A percentile compares a stretch with the other conserved stretches of the same genome.
phyloP scores from a whole-genome alignment of 768 basidiomycete genomes.

The Boletus subcaerulescens region DNA sequence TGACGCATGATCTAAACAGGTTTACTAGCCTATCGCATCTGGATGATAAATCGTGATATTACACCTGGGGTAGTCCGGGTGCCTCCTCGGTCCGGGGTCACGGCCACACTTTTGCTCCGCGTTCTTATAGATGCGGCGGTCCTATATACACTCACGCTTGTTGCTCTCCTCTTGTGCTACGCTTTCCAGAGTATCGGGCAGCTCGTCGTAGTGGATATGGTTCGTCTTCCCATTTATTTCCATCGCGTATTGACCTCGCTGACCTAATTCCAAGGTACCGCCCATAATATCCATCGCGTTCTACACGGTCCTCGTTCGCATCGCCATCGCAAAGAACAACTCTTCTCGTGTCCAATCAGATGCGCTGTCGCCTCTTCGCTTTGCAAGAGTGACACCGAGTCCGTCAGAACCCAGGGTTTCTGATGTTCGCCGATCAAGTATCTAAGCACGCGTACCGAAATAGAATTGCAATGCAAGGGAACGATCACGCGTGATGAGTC shows the following conservation, averaged over 20 bases:
- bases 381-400: conserved; percentile 7
- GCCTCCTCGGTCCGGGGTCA: conserved; percentile 4
- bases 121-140: conserved; percentile 13
- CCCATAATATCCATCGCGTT: conserved; percentile 23
- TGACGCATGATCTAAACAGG: conserved; percentile 1
- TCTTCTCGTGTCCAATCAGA: not conserved
- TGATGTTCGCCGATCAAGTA: conserved; percentile 15
- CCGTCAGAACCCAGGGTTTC: not conserved
- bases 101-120: conserved; percentile 10
- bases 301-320: conserved; percentile 16
- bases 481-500: not conserved
- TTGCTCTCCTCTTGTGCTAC: conserved; percentile 12
- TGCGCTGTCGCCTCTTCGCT: conserved; percentile 14
- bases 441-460: not conserved
- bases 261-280: conserved; percentile 8
- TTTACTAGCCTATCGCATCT: conserved; percentile 20
- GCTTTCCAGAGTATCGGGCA: conserved; percentile 1
- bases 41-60: conserved; percentile 3
- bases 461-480: not conserved
- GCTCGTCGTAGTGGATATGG: conserved; percentile 21
- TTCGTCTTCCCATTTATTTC: not conserved
- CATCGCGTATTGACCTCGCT: not conserved
- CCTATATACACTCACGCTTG: conserved; percentile 17
- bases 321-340: conserved; percentile 13
- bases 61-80: conserved; percentile 10